A percentile compares a stretch with the other conserved stretches of the same genome.
Evolutionary conservation across 2,329 filamentous ascomycete genomes (phyloP).

Genomic region (Teratosphaeria pseudoeucalypti): DNA sequence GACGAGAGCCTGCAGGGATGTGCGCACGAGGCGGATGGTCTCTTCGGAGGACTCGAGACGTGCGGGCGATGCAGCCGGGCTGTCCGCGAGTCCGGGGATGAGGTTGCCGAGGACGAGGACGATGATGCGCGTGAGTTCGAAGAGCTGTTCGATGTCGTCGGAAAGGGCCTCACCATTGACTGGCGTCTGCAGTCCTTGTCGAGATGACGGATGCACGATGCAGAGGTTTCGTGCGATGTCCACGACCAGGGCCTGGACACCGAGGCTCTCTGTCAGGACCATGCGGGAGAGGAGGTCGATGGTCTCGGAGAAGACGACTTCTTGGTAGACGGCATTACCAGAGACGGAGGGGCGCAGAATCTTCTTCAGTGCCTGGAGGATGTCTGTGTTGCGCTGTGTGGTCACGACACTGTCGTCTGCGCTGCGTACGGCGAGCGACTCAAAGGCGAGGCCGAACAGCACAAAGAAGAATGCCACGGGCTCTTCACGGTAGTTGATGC

Average conservation of each 20-base stretch:
- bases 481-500: constrained; percentile 97
- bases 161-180: constrained; percentile 56
- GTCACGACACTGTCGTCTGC: constrained; percentile 37
- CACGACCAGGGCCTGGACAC: constrained; percentile 85
- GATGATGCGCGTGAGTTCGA: constrained; percentile 92
- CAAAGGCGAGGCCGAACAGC: constrained; percentile 89
- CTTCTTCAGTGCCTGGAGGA: constrained; percentile 84
- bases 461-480: constrained; percentile 99
- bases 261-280: constrained; percentile 78
- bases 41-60: constrained; percentile 67
- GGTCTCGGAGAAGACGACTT: constrained; percentile 90
- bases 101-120: constrained; percentile 83
- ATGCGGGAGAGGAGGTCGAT: constrained; percentile 92
- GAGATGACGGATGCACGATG: constrained; percentile 80
- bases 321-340: constrained; percentile 91
- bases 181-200: constrained; percentile 40
- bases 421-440: constrained; percentile 78
- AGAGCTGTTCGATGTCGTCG: constrained; percentile 95
- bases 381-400: constrained; percentile 50
- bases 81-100: constrained; percentile 68
- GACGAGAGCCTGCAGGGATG: constrained; percentile 76
- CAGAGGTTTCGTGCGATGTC: constrained; percentile 87
- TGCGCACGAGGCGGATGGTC: constrained; percentile 66
- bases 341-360: constrained; percentile 90
- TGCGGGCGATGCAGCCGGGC: constrained; percentile 14